These are phyloP conservation scores for Tricholoma terreum DNA, from an alignment of 768 basidiomycete genomes.

Conservation along the genomic window DNA sequence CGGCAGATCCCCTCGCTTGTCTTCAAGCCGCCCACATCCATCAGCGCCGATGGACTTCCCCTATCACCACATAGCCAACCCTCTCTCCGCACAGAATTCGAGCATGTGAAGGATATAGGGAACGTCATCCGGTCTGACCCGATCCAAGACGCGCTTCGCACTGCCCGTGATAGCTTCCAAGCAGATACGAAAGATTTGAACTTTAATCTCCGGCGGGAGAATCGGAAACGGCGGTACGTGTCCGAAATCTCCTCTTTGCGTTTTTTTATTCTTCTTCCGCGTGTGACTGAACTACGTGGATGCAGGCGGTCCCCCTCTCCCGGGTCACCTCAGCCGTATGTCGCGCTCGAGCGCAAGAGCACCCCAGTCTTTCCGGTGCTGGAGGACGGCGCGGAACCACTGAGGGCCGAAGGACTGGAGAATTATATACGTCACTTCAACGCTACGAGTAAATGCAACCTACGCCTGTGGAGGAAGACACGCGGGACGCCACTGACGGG, in stretches of 20 bases:
- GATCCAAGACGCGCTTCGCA: constrained; percentile 56
- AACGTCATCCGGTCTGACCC: constrained; percentile 46
- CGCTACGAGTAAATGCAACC: constrained; percentile 35
- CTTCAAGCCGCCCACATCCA: constrained; percentile 34
- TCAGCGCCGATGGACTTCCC: constrained; percentile 8
- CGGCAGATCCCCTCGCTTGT: constrained; percentile 46
- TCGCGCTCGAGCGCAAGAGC: constrained; percentile 38
- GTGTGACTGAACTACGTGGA: not conserved
- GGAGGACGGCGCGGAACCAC: constrained; percentile 32
- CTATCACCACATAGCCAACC: constrained; percentile 17
- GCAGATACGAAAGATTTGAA: constrained; percentile 49
- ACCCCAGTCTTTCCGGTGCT: constrained; percentile 42
- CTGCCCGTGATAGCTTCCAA: constrained; percentile 53
- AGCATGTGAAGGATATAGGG: constrained; percentile 45
- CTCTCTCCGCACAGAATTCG: constrained; percentile 37
- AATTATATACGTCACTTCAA: constrained; percentile 63
- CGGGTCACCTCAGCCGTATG: constrained; percentile 59
- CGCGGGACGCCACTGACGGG: constrained; percentile 17
- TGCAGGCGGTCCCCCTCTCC: constrained; percentile 50
- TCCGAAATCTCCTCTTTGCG: constrained; percentile 8
- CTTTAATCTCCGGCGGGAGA: constrained; percentile 43
- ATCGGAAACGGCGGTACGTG: constrained; percentile 56
- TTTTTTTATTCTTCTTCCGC: not conserved
- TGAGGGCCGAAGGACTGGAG: constrained; percentile 45
- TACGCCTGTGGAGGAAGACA: constrained; percentile 55